Conservation (phyloP, 2,329 filamentous ascomycete species). For the Botryosphaeria agaves region DNA sequence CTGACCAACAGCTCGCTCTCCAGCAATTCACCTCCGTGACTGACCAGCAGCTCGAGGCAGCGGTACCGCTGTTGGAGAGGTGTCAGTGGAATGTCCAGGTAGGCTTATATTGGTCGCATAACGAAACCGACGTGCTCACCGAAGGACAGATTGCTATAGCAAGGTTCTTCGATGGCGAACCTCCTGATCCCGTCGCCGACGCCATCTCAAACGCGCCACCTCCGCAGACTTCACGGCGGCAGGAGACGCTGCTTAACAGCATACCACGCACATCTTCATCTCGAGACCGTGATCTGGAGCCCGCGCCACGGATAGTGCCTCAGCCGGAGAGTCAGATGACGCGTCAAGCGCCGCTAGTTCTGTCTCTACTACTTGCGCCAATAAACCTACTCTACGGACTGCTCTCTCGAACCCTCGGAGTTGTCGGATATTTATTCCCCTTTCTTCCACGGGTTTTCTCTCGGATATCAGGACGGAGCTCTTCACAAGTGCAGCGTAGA, state of each 20-base stretch:
- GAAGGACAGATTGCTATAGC: slow-evolving; percentile 67
- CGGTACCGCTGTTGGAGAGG: slow-evolving; percentile 60
- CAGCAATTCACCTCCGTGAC: slow-evolving; percentile 83
- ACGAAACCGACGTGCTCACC: slow-evolving; percentile 6
- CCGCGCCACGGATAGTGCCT: slow-evolving; percentile 73
- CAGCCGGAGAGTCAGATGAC: slow-evolving; percentile 47
- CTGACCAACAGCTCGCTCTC: slow-evolving; percentile 65
- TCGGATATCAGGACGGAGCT: slow-evolving; percentile 33
- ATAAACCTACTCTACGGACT: slow-evolving; percentile 63
- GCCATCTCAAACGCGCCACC: slow-evolving; percentile 47
- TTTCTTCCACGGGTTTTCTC: slow-evolving; percentile 53
- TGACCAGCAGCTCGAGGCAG: slow-evolving; percentile 59
- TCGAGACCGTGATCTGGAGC: slow-evolving; percentile 32
- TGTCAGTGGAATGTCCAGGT: slow-evolving; percentile 96
- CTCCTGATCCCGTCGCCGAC: slow-evolving; percentile 63
- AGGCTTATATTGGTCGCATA: slow-evolving; percentile 7
- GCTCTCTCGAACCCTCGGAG: slow-evolving; percentile 49
- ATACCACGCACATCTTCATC: slow-evolving; percentile 19
- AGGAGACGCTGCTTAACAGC: slow-evolving; percentile 51
- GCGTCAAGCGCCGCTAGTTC: slow-evolving; percentile 54
- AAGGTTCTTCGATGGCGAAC: slow-evolving; percentile 95
- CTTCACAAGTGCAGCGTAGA: slow-evolving; percentile 18
- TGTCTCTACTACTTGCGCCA: slow-evolving; percentile 65
- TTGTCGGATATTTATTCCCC: slow-evolving; percentile 61
- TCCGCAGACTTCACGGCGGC: slow-evolving; percentile 42